Conservation (phyloP, 2,329 filamentous ascomycete species). For the Ampelomyces quisqualis region DNA sequence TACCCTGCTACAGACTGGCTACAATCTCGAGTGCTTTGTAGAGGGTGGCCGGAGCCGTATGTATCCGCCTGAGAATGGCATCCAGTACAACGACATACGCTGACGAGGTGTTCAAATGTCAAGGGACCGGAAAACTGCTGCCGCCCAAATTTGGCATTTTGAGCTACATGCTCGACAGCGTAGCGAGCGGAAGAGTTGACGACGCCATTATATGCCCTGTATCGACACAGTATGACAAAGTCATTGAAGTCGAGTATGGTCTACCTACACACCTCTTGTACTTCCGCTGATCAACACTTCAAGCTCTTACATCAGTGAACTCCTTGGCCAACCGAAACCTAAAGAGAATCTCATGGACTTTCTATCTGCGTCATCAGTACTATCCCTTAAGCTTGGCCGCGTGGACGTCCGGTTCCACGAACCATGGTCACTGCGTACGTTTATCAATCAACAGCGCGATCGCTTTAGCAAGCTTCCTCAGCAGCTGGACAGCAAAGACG, state of each 20-base stretch:
- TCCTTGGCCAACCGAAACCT: conserved; percentile 90
- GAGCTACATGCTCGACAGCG: conserved; percentile 84
- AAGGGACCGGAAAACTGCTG: conserved; percentile 78
- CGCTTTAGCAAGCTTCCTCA: conserved; percentile 50
- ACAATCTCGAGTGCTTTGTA: conserved; percentile 98
- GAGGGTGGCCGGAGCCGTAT: conserved; percentile 85
- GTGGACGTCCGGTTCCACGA: conserved; percentile 96
- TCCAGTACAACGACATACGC: not conserved
- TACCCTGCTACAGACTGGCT: conserved; percentile 83
- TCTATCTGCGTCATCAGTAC: conserved; percentile 80
- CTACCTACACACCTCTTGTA: not conserved
- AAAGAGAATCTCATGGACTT: conserved; percentile 93
- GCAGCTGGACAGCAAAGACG: conserved; percentile 44
- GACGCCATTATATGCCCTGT: conserved; percentile 95
- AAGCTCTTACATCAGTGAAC: conserved; percentile 85
- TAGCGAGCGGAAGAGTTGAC: conserved; percentile 82
- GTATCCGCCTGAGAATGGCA: not conserved
- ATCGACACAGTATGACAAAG: conserved; percentile 97
- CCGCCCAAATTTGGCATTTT: conserved; percentile 95
- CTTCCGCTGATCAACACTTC: conserved; percentile 13
- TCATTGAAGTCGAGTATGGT: conserved; percentile 73
- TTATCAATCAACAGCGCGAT: conserved; percentile 73
- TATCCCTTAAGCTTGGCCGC: conserved; percentile 83
- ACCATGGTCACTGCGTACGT: conserved; percentile 85
- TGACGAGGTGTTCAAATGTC: not conserved